Base-by-base conservation (phyloP, 192 early-diverging fungal genomes). In the Anaeromyces robustus region DNA sequence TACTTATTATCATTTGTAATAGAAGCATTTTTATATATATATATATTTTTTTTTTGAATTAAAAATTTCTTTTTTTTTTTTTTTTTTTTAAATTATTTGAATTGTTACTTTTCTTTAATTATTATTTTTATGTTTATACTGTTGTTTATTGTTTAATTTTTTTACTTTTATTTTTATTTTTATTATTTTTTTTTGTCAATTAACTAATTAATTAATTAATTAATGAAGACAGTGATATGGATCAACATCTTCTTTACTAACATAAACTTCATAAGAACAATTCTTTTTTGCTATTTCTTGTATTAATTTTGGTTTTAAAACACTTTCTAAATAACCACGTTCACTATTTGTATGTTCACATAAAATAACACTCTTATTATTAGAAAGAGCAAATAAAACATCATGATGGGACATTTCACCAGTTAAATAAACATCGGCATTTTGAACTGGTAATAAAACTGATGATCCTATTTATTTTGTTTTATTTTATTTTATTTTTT, bases 351-450 rank as follows among this genome's bases (percentile, higher is more conserved):
- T 52, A 52, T 52, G 43, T 22, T 52, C 43, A 52, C 43, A 52
- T 22, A 52, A 22, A 52, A 52, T 52, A 18, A 52, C 43, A 52
- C 43, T 52, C 43, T 52, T 94, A 79, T 89, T 88, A 68, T 91
- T 88, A 14, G 90, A 92, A 11, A 93, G 80, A 18, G 95, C 94
- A 30, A 90, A 94, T n/a, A 98, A 88, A 9, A 96, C 92, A 68
- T 96, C 95, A 78, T 98, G 97, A 82, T 98, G 97, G 19, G 92
- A 92, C 92, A 98, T 95, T 88, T 98, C 97, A 19, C 96, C 97
- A 13, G 97, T 96, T 34, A 95, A 90, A 82, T 91, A 95, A 30
- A 98, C 81, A 84, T 97, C 96, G 5, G 95, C 43, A 52, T 52
- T 92, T 22, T 84, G 83, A 0, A 86, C 82, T 0, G 86, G 84